These are phyloP conservation scores for Aspergillus melleus DNA, from an alignment of 2,329 filamentous ascomycete species.

Conservation along the genomic window DNA sequence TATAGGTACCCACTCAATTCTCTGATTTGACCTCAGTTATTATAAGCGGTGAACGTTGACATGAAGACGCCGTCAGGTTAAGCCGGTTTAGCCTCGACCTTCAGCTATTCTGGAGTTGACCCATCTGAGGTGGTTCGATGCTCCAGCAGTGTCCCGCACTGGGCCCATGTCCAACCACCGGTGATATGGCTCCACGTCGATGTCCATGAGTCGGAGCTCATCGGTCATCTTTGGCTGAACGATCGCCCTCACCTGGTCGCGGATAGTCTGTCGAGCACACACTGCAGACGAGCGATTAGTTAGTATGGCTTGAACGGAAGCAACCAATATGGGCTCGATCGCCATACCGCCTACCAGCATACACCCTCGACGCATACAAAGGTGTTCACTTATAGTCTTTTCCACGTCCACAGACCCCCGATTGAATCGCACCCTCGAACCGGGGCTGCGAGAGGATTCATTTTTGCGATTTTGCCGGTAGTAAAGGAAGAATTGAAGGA, in stretches of 20 bases:
- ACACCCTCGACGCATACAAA: slow-evolving; percentile 1
- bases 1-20: no score
- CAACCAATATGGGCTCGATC: not conserved
- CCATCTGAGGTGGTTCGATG: slow-evolving; percentile 2
- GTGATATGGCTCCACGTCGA: not conserved
- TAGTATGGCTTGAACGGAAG: not conserved
- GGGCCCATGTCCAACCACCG: not conserved
- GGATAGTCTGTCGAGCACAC: not conserved
- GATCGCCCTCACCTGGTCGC: not conserved
- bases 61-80: no score
- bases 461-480: not conserved
- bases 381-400: not conserved
- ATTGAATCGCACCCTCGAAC: not conserved
- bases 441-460: not conserved
- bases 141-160: not conserved
- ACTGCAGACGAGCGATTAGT: not conserved
- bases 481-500: not conserved
- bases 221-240: not conserved
- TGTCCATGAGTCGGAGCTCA: not conserved
- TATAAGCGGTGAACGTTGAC: no score
- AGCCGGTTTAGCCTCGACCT: not conserved
- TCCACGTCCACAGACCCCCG: not conserved
- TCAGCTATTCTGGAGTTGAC: slow-evolving; percentile 3
- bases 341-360: slow-evolving; percentile 5
- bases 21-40: no score